phyloP scores from a whole-genome alignment of 2,329 filamentous ascomycete species.

The Epichloe baconii region DNA sequence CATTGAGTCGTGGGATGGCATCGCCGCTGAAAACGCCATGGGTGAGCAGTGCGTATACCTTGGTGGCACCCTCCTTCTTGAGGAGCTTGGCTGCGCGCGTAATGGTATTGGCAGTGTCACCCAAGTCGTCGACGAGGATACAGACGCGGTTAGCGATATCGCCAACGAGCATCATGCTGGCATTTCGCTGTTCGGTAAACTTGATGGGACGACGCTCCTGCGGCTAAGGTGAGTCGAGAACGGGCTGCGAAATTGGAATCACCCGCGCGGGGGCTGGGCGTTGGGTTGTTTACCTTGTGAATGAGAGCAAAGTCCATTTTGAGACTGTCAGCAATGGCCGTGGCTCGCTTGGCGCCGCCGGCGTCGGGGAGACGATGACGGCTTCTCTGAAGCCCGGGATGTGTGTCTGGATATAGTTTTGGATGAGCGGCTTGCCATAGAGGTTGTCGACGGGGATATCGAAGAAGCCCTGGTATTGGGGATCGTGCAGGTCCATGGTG shows the following conservation, averaged over 20 bases:
- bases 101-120: constrained; percentile 94
- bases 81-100: constrained; percentile 92
- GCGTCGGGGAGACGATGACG: constrained; percentile 91
- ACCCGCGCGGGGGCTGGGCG: too few relatives aligned
- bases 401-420: constrained; percentile 61
- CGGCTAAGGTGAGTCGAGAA: constrained; percentile 19
- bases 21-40: constrained; percentile 94
- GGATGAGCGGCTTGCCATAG: constrained; percentile 66
- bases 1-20: constrained; percentile 87
- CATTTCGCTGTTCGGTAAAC: constrained; percentile 79
- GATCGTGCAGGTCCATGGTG: constrained; percentile 93
- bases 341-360: constrained; percentile 90
- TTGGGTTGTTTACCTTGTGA: constrained; percentile 56
- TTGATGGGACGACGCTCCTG: constrained; percentile 81
- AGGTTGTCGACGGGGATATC: constrained; percentile 98
- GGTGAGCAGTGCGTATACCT: constrained; percentile 83
- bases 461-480: constrained; percentile 97
- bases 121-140: constrained; percentile 88
- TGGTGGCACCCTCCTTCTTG: constrained; percentile 86
- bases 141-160: constrained; percentile 69
- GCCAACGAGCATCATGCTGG: constrained; percentile 90
- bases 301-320: constrained; percentile 95
- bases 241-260: constrained; percentile 11
- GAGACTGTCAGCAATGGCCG: constrained; percentile 83
- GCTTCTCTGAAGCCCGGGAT: constrained; percentile 76